A percentile compares a stretch with the other conserved stretches of the same genome.
Evolutionary conservation across 441 rosid species (phyloP).

Genomic region (Isatis lusitanica): DNA sequence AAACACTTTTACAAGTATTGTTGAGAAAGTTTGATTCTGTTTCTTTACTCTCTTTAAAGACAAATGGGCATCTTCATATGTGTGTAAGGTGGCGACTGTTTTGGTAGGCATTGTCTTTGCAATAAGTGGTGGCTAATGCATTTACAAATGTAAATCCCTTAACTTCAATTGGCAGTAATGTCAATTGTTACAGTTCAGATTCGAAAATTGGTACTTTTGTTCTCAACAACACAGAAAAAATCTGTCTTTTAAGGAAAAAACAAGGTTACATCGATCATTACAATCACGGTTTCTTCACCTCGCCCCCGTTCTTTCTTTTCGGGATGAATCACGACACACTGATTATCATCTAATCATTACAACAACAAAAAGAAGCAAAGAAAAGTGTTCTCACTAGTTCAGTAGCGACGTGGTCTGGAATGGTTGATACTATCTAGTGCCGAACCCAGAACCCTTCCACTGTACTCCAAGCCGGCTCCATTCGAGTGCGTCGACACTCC

Average conservation of each 20-base stretch:
- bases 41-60: too few relatives aligned
- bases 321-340: background rate
- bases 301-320: background rate
- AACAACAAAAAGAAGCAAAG: background rate
- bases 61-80: background rate
- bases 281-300: background rate
- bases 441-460: conserved; percentile 62
- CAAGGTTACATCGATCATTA: background rate
- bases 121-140: conserved; percentile 66
- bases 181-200: background rate
- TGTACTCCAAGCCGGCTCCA: conserved; percentile 56
- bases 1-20: too few relatives aligned
- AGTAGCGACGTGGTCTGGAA: conserved; percentile 57
- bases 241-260: conserved; percentile 27
- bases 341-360: background rate
- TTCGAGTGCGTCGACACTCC: conserved; percentile 52
- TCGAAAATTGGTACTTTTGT: background rate
- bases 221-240: conserved; percentile 16
- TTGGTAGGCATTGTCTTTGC: conserved; percentile 7
- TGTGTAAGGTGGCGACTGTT: background rate
- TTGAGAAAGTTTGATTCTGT: too few relatives aligned
- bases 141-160: background rate
- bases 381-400: conserved; percentile 38
- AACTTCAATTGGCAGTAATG: background rate
- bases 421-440: conserved; percentile 53